Conservation (phyloP, 805 yeast genomes). For the Kuraishia piskuri region DNA sequence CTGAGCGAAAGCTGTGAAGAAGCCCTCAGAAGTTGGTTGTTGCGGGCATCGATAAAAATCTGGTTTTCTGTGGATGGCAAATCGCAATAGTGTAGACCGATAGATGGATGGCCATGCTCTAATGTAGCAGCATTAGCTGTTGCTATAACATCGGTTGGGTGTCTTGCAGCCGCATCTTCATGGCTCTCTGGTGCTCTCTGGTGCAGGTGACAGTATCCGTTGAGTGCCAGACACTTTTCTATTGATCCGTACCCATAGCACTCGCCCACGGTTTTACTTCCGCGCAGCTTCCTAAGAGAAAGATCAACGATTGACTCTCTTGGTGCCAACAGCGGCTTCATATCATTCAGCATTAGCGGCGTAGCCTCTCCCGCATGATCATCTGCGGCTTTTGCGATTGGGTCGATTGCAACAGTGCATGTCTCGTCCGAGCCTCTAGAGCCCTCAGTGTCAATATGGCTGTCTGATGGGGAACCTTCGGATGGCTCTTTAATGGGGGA, state of each 20-base stretch:
- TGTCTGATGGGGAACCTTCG: not conserved
- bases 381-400: not conserved
- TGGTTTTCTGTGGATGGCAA: conserved; percentile 24
- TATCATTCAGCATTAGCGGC: not conserved
- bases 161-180: not conserved
- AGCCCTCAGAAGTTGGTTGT: conserved; percentile 16
- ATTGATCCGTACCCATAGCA: conserved; percentile 20
- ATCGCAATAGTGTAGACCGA: conserved; percentile 21
- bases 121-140: not conserved
- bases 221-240: conserved; percentile 6
- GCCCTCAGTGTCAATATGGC: not conserved
- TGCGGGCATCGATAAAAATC: conserved; percentile 15
- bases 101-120: not conserved
- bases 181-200: not conserved
- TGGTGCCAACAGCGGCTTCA: not conserved
- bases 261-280: conserved; percentile 6
- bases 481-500: not conserved
- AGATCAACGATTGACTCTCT: conserved; percentile 3
- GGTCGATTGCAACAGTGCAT: not conserved
- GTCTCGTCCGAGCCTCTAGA: not conserved
- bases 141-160: not conserved
- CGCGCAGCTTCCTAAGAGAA: conserved; percentile 1
- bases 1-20: conserved; percentile 15
- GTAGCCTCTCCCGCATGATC: not conserved
- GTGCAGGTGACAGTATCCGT: not conserved